A percentile compares a stretch with the other conserved stretches of the same genome.
phyloP scores from a whole-genome alignment of 2,329 filamentous ascomycete genomes.

The Hypoxylon sp. region DNA sequence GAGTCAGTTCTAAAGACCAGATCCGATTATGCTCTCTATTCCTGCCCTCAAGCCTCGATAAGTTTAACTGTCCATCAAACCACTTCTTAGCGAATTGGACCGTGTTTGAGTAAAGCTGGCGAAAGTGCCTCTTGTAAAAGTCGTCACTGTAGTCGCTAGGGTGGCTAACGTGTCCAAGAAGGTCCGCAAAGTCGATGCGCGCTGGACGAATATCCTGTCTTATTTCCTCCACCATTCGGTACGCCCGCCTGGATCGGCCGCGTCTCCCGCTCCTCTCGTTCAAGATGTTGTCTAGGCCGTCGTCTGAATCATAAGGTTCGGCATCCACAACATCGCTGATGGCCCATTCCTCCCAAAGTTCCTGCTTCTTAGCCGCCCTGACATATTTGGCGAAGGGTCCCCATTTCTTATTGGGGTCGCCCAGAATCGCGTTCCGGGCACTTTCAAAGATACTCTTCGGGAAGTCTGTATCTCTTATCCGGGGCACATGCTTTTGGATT shows the following conservation, averaged over 20 bases:
- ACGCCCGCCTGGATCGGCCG: not conserved
- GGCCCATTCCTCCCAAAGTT: conserved; percentile 28
- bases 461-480: conserved; percentile 8
- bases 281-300: not conserved
- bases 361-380: conserved; percentile 17
- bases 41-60: too few relatives aligned
- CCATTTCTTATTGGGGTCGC: conserved; percentile 34
- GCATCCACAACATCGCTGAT: conserved; percentile 17
- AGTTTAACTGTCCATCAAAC: conserved; percentile 25
- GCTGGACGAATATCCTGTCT: conserved; percentile 38
- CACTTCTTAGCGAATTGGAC: conserved; percentile 22
- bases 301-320: not conserved
- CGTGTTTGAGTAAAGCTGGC: conserved; percentile 47
- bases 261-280: not conserved
- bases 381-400: conserved; percentile 23
- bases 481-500: too few relatives aligned
- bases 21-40: conserved; percentile 13
- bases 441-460: conserved; percentile 16
- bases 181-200: conserved; percentile 43
- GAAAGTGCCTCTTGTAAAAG: conserved; percentile 46
- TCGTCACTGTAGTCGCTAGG: conserved; percentile 43
- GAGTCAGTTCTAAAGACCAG: conserved; percentile 47
- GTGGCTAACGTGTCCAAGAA: conserved; percentile 37
- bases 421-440: not conserved
- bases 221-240: conserved; percentile 10